A percentile compares a stretch with the other conserved stretches of the same genome.
These are phyloP conservation scores for Ceratobasidium papillatum DNA, from an alignment of 1,284 basidiomycete genomes.

Conservation along the genomic window DNA sequence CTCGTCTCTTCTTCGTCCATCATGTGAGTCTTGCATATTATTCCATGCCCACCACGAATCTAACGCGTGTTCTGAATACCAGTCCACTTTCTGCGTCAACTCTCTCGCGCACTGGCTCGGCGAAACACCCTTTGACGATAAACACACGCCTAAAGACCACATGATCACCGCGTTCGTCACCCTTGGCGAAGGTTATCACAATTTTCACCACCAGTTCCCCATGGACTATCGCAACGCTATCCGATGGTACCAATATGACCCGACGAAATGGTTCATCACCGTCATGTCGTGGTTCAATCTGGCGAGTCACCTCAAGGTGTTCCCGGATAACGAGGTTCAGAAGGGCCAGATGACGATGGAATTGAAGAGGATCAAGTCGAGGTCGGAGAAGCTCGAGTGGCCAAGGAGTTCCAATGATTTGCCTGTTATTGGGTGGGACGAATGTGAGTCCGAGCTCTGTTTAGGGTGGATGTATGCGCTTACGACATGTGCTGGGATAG, in stretches of 20 bases:
- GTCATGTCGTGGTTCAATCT: constrained; percentile 70
- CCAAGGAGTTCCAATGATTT: constrained; percentile 77
- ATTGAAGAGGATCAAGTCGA: constrained; percentile 79
- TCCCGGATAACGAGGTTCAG: constrained; percentile 92
- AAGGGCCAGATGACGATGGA: constrained; percentile 95
- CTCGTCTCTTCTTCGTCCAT: constrained; percentile 86
- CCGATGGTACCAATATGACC: constrained; percentile 91
- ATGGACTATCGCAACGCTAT: constrained; percentile 95
- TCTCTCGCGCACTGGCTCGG: constrained; percentile 95
- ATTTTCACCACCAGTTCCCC: constrained; percentile 94
- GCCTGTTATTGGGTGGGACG: constrained; percentile 85
- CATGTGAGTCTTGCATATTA: not conserved
- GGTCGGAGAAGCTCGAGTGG: constrained; percentile 78
- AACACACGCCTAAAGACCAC: constrained; percentile 89
- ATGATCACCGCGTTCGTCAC: constrained; percentile 86
- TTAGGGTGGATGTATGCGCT: constrained; percentile 14
- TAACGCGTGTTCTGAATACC: constrained; percentile 50
- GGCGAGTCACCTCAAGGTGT: constrained; percentile 87
- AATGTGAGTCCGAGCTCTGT: constrained; percentile 61
- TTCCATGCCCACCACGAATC: not conserved
- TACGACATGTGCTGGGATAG: constrained; percentile 51
- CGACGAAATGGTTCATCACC: constrained; percentile 92
- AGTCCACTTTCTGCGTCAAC: constrained; percentile 84
- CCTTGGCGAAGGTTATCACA: constrained; percentile 94
- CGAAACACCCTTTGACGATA: constrained; percentile 91